These are phyloP conservation scores for Hypoxylon sp. DNA, from an alignment of 2,329 filamentous ascomycete genomes.

Conservation along the genomic window DNA sequence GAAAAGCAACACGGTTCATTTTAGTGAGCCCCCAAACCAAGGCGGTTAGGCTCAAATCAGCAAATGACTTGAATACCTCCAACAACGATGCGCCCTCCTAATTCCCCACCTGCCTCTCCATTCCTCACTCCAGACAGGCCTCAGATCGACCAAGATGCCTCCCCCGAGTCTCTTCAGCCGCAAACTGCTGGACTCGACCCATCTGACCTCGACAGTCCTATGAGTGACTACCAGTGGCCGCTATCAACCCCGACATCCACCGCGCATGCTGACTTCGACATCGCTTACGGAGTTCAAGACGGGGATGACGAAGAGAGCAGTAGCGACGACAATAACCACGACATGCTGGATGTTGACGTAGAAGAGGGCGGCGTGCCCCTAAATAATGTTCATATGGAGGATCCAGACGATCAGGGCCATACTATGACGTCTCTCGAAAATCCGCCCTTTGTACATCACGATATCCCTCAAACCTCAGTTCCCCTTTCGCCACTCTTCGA, in stretches of 20 bases:
- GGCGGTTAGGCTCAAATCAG: conserved; percentile 43
- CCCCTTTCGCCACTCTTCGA: conserved; percentile 26
- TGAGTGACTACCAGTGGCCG: conserved; percentile 37
- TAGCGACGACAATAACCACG: conserved; percentile 31
- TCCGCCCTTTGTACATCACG: conserved; percentile 18
- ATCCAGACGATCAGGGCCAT: conserved; percentile 30
- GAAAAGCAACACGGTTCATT: conserved; percentile 36
- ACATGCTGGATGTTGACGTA: conserved; percentile 45
- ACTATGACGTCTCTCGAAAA: conserved; percentile 19
- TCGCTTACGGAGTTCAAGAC: conserved; percentile 29
- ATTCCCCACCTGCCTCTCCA: conserved; percentile 48
- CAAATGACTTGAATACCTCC: conserved; percentile 43
- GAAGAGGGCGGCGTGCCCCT: conserved; percentile 52
- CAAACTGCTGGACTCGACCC: conserved; percentile 39
- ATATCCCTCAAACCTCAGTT: conserved; percentile 17
- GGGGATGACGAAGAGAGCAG: conserved; percentile 38
- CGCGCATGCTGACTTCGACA: conserved; percentile 36
- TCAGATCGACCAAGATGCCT: conserved; percentile 46
- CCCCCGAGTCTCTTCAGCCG: conserved; percentile 36
- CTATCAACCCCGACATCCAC: conserved; percentile 7
- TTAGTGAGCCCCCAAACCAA: conserved; percentile 34
- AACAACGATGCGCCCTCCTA: conserved; percentile 46
- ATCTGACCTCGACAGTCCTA: conserved; percentile 31
- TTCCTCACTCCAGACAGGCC: conserved; percentile 46
- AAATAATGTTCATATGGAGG: conserved; percentile 46